These are phyloP conservation scores for Coniochaeta sp. DNA, from an alignment of 2,329 filamentous ascomycete genomes.

Conservation along the genomic window DNA sequence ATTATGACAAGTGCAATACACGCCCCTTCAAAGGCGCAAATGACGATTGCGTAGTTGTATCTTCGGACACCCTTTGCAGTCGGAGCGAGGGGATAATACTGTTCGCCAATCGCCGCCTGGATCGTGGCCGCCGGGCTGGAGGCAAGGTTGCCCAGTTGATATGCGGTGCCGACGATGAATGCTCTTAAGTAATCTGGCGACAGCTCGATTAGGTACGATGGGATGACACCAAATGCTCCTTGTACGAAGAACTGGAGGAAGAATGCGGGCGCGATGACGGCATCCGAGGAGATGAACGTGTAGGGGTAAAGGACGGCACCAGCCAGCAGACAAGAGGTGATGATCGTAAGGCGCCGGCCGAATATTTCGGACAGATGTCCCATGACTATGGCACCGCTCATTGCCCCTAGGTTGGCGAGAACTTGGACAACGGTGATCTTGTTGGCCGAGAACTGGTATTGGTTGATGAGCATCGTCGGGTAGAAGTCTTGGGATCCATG, in stretches of 20 bases:
- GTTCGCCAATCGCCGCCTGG: constrained; percentile 60
- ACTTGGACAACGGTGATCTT: constrained; percentile 63
- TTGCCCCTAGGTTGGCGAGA: constrained; percentile 62
- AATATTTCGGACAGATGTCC: constrained; percentile 63
- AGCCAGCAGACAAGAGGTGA: constrained; percentile 54
- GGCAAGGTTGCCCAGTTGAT: constrained; percentile 71
- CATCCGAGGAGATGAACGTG: constrained; percentile 55
- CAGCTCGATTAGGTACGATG: constrained; percentile 70
- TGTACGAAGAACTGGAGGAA: constrained; percentile 76
- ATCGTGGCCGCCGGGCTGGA: constrained; percentile 65
- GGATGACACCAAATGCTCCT: constrained; percentile 67
- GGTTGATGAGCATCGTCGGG: constrained; percentile 50
- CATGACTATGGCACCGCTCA: constrained; percentile 55
- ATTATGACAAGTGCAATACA: constrained; percentile 59
- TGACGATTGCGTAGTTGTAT: constrained; percentile 73
- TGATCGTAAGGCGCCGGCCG: constrained; percentile 61
- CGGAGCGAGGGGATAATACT: constrained; percentile 52
- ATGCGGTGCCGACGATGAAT: constrained; percentile 64
- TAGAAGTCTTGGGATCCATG: constrained; percentile 63
- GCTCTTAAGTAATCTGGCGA: constrained; percentile 65
- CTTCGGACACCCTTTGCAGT: constrained; percentile 37
- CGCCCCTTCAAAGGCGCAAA: constrained; percentile 83
- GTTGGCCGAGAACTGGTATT: constrained; percentile 42
- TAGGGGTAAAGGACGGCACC: constrained; percentile 79
- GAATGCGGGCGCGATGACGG: constrained; percentile 71